Evolutionary conservation across 2,329 filamentous ascomycete genomes (phyloP), one percentile per base, ranked within the genome.

Genomic region (Trichocomaceae sp.): DNA sequence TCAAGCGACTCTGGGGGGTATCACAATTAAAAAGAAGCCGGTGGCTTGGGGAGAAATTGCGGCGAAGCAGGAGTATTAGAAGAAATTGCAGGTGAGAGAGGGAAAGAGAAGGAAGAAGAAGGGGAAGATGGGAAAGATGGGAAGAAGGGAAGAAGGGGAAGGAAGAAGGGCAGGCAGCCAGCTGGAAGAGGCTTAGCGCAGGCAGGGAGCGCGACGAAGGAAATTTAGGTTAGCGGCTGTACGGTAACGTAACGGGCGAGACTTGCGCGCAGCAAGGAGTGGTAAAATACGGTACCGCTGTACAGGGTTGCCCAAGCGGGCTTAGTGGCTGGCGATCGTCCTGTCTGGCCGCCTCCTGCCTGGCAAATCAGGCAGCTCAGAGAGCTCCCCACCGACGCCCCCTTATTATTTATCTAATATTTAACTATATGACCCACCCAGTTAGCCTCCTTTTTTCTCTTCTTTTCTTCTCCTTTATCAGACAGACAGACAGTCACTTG

Each of bases 1-100:
- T 62, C 64, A 62, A 67, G 70, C 64, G 71, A 71, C 68, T 57
- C 55, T 53, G 46, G 44, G 39, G 66, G 68, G 70, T 69, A 70
- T 67, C 64, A 72, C 62, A 66, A 63, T 61, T 62, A 64, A 65
- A 56, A 58, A 57, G 60, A 55, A 58, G 55, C 57, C 59, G 58
- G 58, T 44, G 59, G 62, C 59, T 59, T 56, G 58, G 55, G 58
- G 61, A 59, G 56, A 52, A 60, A 60, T 55, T 50, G 53, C 54
- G 54, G 52, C 44, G 60, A 58, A 55, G 57, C 41, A 41, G 57
- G 51, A 54, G 47, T 63, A 62, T 59, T 57, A 56, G 58, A 62
- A 61, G 59, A 60, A 56, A n/a, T 45, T 60, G 57, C 54, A 58
- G 54, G 62, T 55, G 54, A 55, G 35, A 20, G 13, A 31, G 57